Evolutionary conservation across 1,284 basidiomycete genomes (phyloP).

Genomic region (Cutaneotrichosporon curvatum): DNA sequence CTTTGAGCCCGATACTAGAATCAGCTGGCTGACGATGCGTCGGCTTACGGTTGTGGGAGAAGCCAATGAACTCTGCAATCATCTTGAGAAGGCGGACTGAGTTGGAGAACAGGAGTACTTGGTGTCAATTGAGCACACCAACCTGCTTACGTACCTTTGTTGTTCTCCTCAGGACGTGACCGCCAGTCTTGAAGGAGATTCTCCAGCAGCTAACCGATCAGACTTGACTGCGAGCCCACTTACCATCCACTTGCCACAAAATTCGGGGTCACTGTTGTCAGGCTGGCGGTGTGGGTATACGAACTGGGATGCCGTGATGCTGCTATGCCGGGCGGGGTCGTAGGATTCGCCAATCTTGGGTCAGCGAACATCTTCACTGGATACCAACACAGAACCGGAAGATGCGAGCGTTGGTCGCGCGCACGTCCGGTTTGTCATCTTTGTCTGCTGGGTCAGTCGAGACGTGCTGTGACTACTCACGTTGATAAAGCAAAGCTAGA

Average conservation of each 20-base stretch:
- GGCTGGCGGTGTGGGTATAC: slow-evolving; percentile 4
- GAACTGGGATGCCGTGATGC: slow-evolving; percentile 28
- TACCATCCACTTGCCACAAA: slow-evolving; percentile 51
- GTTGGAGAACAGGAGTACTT: slow-evolving; percentile 49
- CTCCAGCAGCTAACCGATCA: slow-evolving; percentile 40
- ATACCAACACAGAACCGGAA: slow-evolving; percentile 37
- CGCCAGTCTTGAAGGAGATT: slow-evolving; percentile 47
- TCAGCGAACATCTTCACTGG: neutral
- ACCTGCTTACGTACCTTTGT: slow-evolving; percentile 29
- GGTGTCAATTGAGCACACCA: slow-evolving; percentile 6
- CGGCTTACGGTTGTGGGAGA: slow-evolving; percentile 36
- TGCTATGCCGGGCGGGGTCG: slow-evolving; percentile 21
- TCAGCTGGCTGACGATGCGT: slow-evolving; percentile 25
- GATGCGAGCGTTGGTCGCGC: slow-evolving; percentile 26
- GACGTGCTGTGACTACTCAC: slow-evolving; percentile 14
- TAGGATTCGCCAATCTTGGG: slow-evolving; percentile 26
- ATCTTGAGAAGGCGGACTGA: slow-evolving; percentile 48
- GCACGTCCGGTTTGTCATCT: slow-evolving; percentile 28
- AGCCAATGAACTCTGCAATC: slow-evolving; percentile 45
- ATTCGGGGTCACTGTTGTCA: slow-evolving; percentile 36
- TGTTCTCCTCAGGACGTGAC: slow-evolving; percentile 40
- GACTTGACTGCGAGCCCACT: neutral
- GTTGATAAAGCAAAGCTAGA: slow-evolving; percentile 37
- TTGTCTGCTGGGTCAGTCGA: slow-evolving; percentile 13
- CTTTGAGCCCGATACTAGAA: slow-evolving; percentile 29